Evolutionary conservation across 352 stramenopile species (phyloP).

Genomic region (Globisporangium radiosum): DNA sequence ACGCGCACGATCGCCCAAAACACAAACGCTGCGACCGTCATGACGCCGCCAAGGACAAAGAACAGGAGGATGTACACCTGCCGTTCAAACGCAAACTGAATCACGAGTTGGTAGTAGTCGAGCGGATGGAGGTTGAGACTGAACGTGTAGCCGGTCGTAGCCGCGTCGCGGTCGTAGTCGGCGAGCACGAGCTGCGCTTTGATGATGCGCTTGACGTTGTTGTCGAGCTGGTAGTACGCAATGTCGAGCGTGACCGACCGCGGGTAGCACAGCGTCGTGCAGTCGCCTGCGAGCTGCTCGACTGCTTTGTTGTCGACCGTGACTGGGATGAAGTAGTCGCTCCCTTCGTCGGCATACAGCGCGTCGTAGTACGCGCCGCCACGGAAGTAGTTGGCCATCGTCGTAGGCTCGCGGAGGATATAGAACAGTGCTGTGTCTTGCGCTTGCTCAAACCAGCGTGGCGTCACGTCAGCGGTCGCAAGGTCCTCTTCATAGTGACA

Average conservation of each 20-base stretch:
- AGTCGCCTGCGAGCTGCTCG: constrained; percentile 77
- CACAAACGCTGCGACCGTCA: constrained; percentile 70
- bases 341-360: constrained; percentile 38
- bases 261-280: constrained; percentile 89
- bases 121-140: constrained; percentile 89
- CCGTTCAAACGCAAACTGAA: constrained; percentile 94
- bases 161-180: constrained; percentile 91
- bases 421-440: constrained; percentile 87
- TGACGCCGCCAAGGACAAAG: constrained; percentile 84
- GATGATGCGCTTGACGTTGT: constrained; percentile 91
- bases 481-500: constrained; percentile 94
- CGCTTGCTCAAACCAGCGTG: constrained; percentile 94
- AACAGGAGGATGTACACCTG: constrained; percentile 94
- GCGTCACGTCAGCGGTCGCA: constrained; percentile 79
- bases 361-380: constrained; percentile 71
- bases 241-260: constrained; percentile 90
- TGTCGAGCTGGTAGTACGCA: constrained; percentile 92
- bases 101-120: constrained; percentile 94
- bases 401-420: constrained; percentile 88
- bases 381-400: constrained; percentile 82
- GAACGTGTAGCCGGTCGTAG: constrained; percentile 87
- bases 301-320: constrained; percentile 84
- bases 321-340: constrained; percentile 94
- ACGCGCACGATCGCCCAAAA: constrained; percentile 90
- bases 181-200: constrained; percentile 83